Conservation (phyloP, 2,329 filamentous ascomycete species). For the Fusarium buxicola region DNA sequence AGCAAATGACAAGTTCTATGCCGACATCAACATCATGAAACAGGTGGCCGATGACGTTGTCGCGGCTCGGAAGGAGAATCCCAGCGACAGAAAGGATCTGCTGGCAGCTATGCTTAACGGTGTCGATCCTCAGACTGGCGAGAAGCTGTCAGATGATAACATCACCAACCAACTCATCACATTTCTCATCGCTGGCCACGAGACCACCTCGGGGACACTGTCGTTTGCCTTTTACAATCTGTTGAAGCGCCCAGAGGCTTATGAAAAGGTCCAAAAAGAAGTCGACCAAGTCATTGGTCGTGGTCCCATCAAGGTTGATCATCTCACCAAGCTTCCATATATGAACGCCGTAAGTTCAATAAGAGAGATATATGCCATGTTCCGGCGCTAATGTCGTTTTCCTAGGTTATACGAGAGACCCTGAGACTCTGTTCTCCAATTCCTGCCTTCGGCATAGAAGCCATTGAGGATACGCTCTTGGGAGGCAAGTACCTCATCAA, state of each 20-base stretch:
- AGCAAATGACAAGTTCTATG: slow-evolving; percentile 62
- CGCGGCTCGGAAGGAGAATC: slow-evolving; percentile 65
- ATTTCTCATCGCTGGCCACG: slow-evolving; percentile 77
- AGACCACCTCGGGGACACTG: slow-evolving; percentile 76
- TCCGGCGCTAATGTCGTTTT: background rate
- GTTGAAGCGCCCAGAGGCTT: slow-evolving; percentile 69
- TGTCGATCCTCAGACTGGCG: slow-evolving; percentile 73
- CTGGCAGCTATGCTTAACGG: slow-evolving; percentile 77
- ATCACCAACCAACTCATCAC: slow-evolving; percentile 79
- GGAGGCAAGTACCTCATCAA: slow-evolving; percentile 71
- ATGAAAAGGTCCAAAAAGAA: slow-evolving; percentile 72
- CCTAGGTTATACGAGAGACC: slow-evolving; percentile 68
- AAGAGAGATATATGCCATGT: too few relatives aligned
- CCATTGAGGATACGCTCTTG: slow-evolving; percentile 65
- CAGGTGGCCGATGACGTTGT: slow-evolving; percentile 70
- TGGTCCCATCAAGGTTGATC: slow-evolving; percentile 67
- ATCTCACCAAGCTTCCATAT: slow-evolving; percentile 74
- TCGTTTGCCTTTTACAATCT: slow-evolving; percentile 75
- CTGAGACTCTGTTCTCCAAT: slow-evolving; percentile 72
- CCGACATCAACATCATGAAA: slow-evolving; percentile 67
- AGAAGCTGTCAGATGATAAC: slow-evolving; percentile 70
- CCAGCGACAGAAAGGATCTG: slow-evolving; percentile 71
- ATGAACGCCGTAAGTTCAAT: slow-evolving; percentile 61
- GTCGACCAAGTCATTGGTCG: slow-evolving; percentile 73
- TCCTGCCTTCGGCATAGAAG: slow-evolving; percentile 65